Evolutionary conservation across 75 land plant species (phyloP).

Genomic region (Isoetes taiwanensis): DNA sequence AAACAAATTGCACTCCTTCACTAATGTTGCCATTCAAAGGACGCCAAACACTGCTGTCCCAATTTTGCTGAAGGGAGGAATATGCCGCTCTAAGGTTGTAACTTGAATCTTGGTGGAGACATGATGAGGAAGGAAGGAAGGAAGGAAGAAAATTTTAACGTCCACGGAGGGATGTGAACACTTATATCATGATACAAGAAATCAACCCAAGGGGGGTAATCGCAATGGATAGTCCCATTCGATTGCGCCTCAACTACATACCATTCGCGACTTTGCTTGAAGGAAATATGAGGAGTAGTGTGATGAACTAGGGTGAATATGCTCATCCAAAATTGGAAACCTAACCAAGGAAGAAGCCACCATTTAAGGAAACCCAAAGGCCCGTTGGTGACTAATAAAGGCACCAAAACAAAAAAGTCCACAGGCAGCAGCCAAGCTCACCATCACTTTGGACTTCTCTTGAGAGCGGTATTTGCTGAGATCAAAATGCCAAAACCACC

Average conservation of each 20-base stretch:
- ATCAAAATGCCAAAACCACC: constrained; percentile 59
- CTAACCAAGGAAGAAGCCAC: too few species aligned
- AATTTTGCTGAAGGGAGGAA: constrained; percentile 61
- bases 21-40: constrained; percentile 7
- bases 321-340: too few species aligned
- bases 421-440: constrained; percentile 77
- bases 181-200: constrained; percentile 82
- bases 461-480: constrained; percentile 63
- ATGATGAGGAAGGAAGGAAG: too few species aligned
- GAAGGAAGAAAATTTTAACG: too few species aligned
- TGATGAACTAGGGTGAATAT: constrained; percentile 96
- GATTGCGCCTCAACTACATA: constrained; percentile 79
- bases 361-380: too few species aligned
- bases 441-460: constrained; percentile 50
- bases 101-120: constrained; percentile 76
- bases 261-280: constrained; percentile 60
- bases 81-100: constrained; percentile 82
- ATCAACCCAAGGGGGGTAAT: constrained; percentile 85
- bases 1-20: constrained; percentile 11
- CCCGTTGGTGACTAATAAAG: too few species aligned
- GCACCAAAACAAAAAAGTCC: too few species aligned
- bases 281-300: constrained; percentile 96
- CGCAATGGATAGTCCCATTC: constrained; percentile 89
- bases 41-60: constrained; percentile 45
- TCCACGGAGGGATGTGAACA: constrained; percentile 97